phyloP scores from a whole-genome alignment of 257 asterid genomes.

The Phtheirospermum japonicum region DNA sequence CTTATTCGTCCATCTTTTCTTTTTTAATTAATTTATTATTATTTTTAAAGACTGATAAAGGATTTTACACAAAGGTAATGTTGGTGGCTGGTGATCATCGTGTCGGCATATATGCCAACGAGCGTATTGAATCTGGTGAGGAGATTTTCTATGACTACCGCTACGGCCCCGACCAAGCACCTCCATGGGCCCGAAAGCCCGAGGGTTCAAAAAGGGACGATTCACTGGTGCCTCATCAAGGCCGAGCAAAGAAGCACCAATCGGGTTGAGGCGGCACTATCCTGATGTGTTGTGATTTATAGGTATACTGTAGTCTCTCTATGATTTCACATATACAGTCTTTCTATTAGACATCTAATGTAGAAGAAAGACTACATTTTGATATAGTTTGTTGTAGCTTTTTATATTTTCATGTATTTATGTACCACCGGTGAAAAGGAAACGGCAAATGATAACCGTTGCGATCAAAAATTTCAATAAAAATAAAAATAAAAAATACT shows the following conservation, averaged over 20 bases:
- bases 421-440: neutral
- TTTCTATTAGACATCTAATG: neutral
- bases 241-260: constrained; percentile 92
- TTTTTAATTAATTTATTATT: neutral
- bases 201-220: constrained; percentile 61
- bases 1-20: neutral
- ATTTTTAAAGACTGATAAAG: constrained; percentile 14
- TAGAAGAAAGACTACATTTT: neutral
- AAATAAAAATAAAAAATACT: neutral
- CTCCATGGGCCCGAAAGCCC: constrained; percentile 86
- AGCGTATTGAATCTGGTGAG: constrained; percentile 73
- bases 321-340: neutral
- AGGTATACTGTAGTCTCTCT: neutral
- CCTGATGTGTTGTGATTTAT: neutral
- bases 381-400: neutral
- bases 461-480: neutral
- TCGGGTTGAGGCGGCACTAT: constrained; percentile 42
- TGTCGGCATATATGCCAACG: constrained; percentile 94
- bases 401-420: neutral
- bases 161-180: constrained; percentile 90
- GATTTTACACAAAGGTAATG: constrained; percentile 54
- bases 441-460: neutral
- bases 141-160: constrained; percentile 94
- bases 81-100: constrained; percentile 96
- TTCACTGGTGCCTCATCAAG: constrained; percentile 47